phyloP scores from a whole-genome alignment of 441 rosid species.

The Dalechampia spathulata region DNA sequence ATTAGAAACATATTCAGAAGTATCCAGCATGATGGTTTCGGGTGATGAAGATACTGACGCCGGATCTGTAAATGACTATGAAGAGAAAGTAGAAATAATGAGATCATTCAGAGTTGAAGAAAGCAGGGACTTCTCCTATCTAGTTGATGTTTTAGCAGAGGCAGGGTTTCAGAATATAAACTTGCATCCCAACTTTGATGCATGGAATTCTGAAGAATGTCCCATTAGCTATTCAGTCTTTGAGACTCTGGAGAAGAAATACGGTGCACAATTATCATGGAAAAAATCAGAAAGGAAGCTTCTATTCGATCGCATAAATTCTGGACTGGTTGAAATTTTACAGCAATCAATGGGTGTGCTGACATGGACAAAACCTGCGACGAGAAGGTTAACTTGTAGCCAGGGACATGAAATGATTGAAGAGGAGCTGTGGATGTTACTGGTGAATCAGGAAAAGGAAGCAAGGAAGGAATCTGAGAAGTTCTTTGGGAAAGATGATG shows the following conservation, averaged over 20 bases:
- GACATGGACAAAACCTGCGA: slow-evolving; percentile 37
- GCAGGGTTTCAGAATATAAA: slow-evolving; percentile 35
- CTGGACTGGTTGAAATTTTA: slow-evolving; percentile 35
- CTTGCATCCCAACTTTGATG: slow-evolving; percentile 12
- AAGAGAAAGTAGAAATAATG: slow-evolving; percentile 26
- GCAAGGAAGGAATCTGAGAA: slow-evolving; percentile 32
- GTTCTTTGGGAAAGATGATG: slow-evolving; percentile 40
- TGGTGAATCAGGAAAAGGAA: slow-evolving; percentile 38
- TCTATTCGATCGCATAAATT: slow-evolving; percentile 58
- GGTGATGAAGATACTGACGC: slow-evolving; percentile 44
- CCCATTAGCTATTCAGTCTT: slow-evolving; percentile 41
- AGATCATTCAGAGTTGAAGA: slow-evolving; percentile 29
- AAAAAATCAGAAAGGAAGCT: slow-evolving; percentile 63
- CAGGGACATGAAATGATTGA: slow-evolving; percentile 27
- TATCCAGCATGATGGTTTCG: slow-evolving; percentile 46
- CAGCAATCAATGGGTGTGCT: slow-evolving; percentile 32
- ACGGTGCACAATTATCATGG: slow-evolving; percentile 52
- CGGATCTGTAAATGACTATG: slow-evolving; percentile 16
- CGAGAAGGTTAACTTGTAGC: slow-evolving; percentile 29
- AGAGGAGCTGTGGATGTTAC: slow-evolving; percentile 43
- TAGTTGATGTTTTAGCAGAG: slow-evolving; percentile 54
- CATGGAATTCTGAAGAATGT: slow-evolving; percentile 24
- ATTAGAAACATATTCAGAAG: slow-evolving; percentile 43
- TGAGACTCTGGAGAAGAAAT: slow-evolving; percentile 70
- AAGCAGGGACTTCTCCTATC: slow-evolving; percentile 54